Percentiles rank a stretch among this genome's conserved stretches.
Conservation (phyloP, 768 basidiomycete species). For the Phallus indusiatus region DNA sequence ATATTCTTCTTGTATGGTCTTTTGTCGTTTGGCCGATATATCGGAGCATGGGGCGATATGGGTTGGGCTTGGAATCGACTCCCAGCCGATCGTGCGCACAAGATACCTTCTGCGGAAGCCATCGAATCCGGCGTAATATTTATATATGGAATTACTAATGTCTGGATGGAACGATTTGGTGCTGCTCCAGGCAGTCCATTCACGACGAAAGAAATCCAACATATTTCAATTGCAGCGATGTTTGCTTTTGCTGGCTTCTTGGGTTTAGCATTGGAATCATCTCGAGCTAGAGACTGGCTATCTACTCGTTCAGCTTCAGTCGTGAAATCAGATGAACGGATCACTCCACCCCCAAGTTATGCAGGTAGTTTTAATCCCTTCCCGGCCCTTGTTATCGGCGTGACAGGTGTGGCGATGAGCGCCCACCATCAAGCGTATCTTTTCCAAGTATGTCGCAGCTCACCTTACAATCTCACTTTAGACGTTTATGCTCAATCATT, state of each 20-base stretch:
- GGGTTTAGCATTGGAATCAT: conserved; percentile 85
- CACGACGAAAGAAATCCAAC: conserved; percentile 87
- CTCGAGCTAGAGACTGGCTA: conserved; percentile 61
- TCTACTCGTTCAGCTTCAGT: conserved; percentile 37
- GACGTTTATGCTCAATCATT: neutral
- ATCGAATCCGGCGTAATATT: conserved; percentile 77
- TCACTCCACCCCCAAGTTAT: conserved; percentile 67
- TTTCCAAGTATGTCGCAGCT: conserved; percentile 53
- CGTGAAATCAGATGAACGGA: conserved; percentile 28
- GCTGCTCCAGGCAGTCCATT: conserved; percentile 71
- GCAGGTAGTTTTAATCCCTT: conserved; percentile 80
- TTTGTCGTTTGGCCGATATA: conserved; percentile 85
- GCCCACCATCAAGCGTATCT: conserved; percentile 85
- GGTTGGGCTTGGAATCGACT: conserved; percentile 96
- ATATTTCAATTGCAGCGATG: conserved; percentile 93
- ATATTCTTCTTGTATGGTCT: conserved; percentile 93
- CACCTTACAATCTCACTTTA: neutral
- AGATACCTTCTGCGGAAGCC: conserved; percentile 58
- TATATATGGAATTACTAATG: conserved; percentile 81
- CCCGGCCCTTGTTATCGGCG: conserved; percentile 87
- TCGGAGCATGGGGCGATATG: conserved; percentile 74
- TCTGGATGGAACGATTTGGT: conserved; percentile 96
- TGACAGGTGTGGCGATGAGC: conserved; percentile 89
- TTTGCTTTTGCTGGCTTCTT: conserved; percentile 90
- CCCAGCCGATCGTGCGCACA: conserved; percentile 27